These are phyloP conservation scores for Theileria luwenshuni DNA, from an alignment of 169 alveolate species.

Conservation along the genomic window DNA sequence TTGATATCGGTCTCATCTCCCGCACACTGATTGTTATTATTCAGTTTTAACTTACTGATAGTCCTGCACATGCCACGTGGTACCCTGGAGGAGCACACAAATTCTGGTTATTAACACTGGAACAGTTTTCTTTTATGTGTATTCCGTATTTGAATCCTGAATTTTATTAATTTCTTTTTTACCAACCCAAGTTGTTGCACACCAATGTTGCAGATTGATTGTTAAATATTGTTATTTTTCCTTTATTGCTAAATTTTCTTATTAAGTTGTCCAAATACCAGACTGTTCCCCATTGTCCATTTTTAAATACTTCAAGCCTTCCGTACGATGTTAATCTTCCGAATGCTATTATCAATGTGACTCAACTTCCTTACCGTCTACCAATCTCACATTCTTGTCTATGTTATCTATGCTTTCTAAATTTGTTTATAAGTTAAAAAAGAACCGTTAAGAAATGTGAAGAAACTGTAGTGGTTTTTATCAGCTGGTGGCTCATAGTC, in stretches of 20 bases:
- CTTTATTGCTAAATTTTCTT: slow-evolving; percentile 51
- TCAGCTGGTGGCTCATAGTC: slow-evolving; percentile 62
- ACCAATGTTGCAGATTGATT: slow-evolving; percentile 82
- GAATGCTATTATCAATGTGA: slow-evolving; percentile 46
- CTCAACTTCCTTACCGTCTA: slow-evolving; percentile 75
- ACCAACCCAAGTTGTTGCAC: slow-evolving; percentile 78
- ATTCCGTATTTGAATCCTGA: slow-evolving; percentile 81
- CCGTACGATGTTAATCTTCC: slow-evolving; percentile 84
- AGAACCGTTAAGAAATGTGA: slow-evolving; percentile 45
- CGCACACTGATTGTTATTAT: slow-evolving; percentile 58
- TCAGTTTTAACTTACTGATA: slow-evolving; percentile 20
- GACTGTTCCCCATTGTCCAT: slow-evolving; percentile 79
- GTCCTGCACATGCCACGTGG: slow-evolving; percentile 80
- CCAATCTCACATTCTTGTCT: slow-evolving; percentile 83
- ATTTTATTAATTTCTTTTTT: not conserved
- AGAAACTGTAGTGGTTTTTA: slow-evolving; percentile 52
- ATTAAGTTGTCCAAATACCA: slow-evolving; percentile 33
- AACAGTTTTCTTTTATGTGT: slow-evolving; percentile 74
- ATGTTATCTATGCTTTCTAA: slow-evolving; percentile 85
- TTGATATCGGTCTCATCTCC: slow-evolving; percentile 76
- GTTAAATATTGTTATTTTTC: slow-evolving; percentile 73
- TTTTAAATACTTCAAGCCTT: slow-evolving; percentile 76
- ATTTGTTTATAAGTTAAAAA: not conserved
- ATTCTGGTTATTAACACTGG: slow-evolving; percentile 78
- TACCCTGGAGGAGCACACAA: slow-evolving; percentile 81